Percentiles rank a stretch among this genome's conserved stretches.
Evolutionary conservation across 225 moss, liverwort and hornwort genomes (phyloP).

Genomic region (Pseudoscleropodium purum): DNA sequence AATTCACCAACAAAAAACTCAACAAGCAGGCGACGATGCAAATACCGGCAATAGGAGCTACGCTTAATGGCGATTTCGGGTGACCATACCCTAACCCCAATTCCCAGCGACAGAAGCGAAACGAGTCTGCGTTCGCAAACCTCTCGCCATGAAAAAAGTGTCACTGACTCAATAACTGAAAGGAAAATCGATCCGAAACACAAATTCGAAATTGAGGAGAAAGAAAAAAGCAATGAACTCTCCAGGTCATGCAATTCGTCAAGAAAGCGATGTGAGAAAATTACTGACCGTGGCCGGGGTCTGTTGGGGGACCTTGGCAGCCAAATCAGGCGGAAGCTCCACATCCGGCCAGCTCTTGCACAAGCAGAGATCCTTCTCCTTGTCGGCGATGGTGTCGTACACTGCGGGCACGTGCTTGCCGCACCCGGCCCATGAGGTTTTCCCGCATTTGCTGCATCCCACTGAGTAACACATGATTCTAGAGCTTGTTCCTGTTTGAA

Average conservation of each 20-base stretch:
- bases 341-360: constrained; percentile 87
- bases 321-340: constrained; percentile 29
- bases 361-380: constrained; percentile 62
- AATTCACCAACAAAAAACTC: background rate
- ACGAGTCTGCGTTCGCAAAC: background rate
- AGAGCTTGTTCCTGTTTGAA: background rate
- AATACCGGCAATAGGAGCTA: background rate
- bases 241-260: background rate
- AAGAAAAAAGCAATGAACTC: background rate
- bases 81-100: background rate
- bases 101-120: background rate
- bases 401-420: constrained; percentile 77
- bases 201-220: background rate
- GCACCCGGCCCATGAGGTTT: constrained; percentile 81
- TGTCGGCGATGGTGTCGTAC: constrained; percentile 41
- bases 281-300: background rate
- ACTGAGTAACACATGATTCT: constrained; percentile 46
- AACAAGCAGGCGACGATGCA: background rate
- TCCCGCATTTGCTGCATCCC: constrained; percentile 51
- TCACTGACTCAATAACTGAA: background rate
- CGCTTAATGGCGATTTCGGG: background rate
- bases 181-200: background rate
- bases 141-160: background rate
- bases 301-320: constrained; percentile 7
- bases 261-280: background rate